Evolutionary conservation across 192 early-diverging fungal genomes (phyloP), one percentile per base, ranked within the genome.

Genomic region (Backusella australiensis): DNA sequence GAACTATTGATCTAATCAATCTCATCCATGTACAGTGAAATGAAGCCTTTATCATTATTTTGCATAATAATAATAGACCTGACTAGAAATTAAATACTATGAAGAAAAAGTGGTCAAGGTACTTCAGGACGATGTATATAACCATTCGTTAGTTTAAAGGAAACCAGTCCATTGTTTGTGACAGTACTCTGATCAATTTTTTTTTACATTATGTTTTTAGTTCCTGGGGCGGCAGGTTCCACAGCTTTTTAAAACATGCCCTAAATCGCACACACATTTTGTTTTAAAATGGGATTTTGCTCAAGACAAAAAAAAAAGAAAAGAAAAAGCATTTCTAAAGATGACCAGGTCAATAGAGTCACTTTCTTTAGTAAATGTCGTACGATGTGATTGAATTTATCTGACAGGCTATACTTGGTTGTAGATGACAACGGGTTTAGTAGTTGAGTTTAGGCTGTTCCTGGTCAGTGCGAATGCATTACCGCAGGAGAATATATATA

Each of bases 131-230:
- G 19, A n/a, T 49, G 19, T 49, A 4, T 49, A 49, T n/a, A 29
- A 6, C n/a, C 26, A 63, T 63, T 63, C 56, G 56, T 63, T 63
- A 63, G 56, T 26, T 63, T 63, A 63, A 63, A n/a, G 21, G 23
- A 11, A 63, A 21, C 56, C 56, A 63, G 56, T 63, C 2, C 56
- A 63, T 63, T 63, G 8, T 63, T 63, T 63, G 56, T 63, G 8
- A 63, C 56, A 63, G 56, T 63, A 63, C 56, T 63, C 56, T 63
- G 56, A 63, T 63, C 56, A 63, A 63, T 4, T 4, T 21, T 63
- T n/a, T 53, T 32, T 2, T 12, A 39, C 38, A 23, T 29, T 63
- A 12, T 12, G 8, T 59, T 26, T 59, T 23, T 59, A 59, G 9
- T 59, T 59, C 56, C 56, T 59, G 56, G 56, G 56, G 56, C 56